Percentiles rank a stretch among this genome's conserved stretches.
Conservation (phyloP, 2,329 filamentous ascomycete species). For the Sporothrix sp. region DNA sequence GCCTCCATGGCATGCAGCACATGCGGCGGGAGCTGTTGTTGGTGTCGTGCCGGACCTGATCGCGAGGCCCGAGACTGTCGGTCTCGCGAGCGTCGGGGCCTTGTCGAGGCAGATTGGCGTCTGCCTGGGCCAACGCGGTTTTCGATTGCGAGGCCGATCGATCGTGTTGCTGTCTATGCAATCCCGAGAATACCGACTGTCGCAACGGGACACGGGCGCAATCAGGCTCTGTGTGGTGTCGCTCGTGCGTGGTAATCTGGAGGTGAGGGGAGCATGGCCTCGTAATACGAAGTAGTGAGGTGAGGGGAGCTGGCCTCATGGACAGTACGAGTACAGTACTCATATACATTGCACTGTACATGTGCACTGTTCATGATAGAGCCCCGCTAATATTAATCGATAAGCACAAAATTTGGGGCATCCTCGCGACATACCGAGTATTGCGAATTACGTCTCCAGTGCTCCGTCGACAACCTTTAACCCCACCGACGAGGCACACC, state of each 20-base stretch:
- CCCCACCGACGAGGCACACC: background rate
- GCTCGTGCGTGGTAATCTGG: background rate
- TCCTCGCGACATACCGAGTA: too few relatives aligned
- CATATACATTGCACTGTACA: background rate
- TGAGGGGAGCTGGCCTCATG: background rate
- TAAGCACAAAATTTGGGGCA: too few relatives aligned
- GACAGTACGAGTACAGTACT: background rate
- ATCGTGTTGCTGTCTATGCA: too few relatives aligned
- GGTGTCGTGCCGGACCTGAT: background rate
- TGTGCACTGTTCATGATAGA: slow-evolving; percentile 1
- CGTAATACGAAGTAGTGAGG: background rate
- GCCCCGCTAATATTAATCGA: background rate
- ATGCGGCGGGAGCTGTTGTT: background rate
- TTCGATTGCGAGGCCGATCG: too few relatives aligned
- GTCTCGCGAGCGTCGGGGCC: background rate
- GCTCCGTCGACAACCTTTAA: background rate
- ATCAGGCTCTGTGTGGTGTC: background rate
- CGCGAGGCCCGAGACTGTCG: background rate
- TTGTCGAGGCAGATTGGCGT: too few relatives aligned
- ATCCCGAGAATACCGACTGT: too few relatives aligned
- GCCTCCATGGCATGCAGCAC: slow-evolving; percentile 62
- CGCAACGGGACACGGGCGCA: background rate
- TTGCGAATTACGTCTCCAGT: too few relatives aligned
- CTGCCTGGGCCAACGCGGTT: background rate
- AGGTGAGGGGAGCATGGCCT: slow-evolving; percentile 5